Evolutionary conservation across 2,329 filamentous ascomycete genomes (phyloP).

Genomic region (Chaetomiaceae sp.): DNA sequence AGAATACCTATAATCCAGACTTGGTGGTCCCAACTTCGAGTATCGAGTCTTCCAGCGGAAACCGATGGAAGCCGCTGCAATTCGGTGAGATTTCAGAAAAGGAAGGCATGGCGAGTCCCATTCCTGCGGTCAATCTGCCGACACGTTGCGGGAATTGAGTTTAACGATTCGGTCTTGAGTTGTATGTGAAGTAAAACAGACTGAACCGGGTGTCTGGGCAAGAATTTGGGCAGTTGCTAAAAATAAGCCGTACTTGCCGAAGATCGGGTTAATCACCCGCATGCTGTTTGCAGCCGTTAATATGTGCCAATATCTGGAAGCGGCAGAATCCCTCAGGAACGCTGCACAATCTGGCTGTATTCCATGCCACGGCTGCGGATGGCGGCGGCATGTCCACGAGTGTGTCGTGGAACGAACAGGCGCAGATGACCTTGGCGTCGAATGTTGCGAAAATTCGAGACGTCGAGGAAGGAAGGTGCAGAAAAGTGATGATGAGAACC

Average conservation of each 20-base stretch:
- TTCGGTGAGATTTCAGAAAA: too few relatives aligned
- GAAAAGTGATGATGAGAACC: not conserved
- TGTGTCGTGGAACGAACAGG: constrained; percentile 2
- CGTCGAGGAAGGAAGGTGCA: constrained; percentile 8
- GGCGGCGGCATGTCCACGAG: constrained; percentile 6
- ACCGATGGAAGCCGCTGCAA: too few relatives aligned
- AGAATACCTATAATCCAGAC: too few relatives aligned
- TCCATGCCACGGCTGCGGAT: not conserved
- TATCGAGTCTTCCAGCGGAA: too few relatives aligned
- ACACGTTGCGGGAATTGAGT: too few relatives aligned
- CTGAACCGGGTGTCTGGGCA: constrained; percentile 11
- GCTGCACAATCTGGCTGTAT: constrained; percentile 12
- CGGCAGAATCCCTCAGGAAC: constrained; percentile 12
- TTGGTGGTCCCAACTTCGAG: too few relatives aligned
- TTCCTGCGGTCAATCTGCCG: too few relatives aligned
- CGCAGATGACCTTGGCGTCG: constrained; percentile 6
- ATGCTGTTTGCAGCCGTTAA: not conserved
- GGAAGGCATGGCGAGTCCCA: too few relatives aligned
- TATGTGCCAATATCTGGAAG: not conserved
- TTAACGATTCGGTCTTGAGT: not conserved
- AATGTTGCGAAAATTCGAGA: not conserved
- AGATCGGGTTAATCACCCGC: constrained; percentile 13
- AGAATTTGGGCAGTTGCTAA: constrained; percentile 6
- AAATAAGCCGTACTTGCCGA: constrained; percentile 11
- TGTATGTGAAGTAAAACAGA: not conserved